Base-by-base conservation (phyloP, 1,284 basidiomycete genomes). In the Omphalotus olearius region DNA sequence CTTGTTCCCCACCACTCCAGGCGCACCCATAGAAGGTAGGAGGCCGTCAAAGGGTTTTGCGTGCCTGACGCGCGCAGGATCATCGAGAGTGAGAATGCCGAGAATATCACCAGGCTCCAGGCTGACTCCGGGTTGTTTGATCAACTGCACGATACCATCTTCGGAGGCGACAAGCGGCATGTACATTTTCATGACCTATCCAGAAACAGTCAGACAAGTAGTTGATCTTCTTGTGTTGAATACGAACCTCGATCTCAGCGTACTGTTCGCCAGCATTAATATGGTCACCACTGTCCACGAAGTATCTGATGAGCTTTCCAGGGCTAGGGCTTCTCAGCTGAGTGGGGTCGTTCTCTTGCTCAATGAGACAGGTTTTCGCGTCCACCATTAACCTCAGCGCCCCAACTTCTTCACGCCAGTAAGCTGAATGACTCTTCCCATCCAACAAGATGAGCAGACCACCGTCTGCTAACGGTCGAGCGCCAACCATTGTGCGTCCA, bases 301-400 rank as follows among this genome's bases (percentile, higher is more conserved):
- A 83, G 77, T 90, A 96, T 48, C 95, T 82, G 53, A 99, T 84
- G 45, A 99, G 83, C 74, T 99, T 99, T 47, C 97, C 97, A 20
- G 97, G 97, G 71, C 89, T 93, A 10, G 97, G 97, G 64, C 91
- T 94, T 63, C 96, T 81, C 52, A 99, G 78, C 70, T 99, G 96
- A 14, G 97, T 99, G 5, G 97, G 97, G 67, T 99, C 97, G 63
- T 98, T 98, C 80, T 99, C 97, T 71, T 99, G 95, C 72, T 98
- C 97, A 61, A 99, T 96, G 69, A 98, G 79, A 69, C 94, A 97
- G 25, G 97, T 99, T 79, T 98, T 97, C 57, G 93, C 82, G 69
- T 98, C 94, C 58, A 99, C 84, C 83, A 96, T 96, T 58, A 99
- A 69, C 52, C 97, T 82, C 62, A 95, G 76, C 11, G 93, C 91